Percentiles rank a stretch among this genome's conserved stretches.
Evolutionary conservation across 1,284 basidiomycete species (phyloP).

Genomic region (Calocybe gambosa): DNA sequence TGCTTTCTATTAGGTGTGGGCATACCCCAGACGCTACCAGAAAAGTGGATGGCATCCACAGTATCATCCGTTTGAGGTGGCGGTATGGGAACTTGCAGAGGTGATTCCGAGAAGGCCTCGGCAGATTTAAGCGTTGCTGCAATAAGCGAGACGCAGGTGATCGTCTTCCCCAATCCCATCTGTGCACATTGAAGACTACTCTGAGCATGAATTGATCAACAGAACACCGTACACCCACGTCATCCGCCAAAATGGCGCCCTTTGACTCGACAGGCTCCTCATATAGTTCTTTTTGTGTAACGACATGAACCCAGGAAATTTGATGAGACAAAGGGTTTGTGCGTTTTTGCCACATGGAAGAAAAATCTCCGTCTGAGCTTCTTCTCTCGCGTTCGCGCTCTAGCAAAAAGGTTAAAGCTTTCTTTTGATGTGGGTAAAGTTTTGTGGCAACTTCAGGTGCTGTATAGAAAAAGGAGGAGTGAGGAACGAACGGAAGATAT

Average conservation of each 20-base stretch:
- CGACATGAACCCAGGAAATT: constrained; percentile 72
- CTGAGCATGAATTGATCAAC: not conserved
- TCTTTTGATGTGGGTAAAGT: constrained; percentile 97
- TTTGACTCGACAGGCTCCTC: constrained; percentile 73
- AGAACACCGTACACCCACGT: constrained; percentile 50
- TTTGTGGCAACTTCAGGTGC: constrained; percentile 81
- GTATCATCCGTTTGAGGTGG: constrained; percentile 32
- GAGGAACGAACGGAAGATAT: constrained; percentile 1
- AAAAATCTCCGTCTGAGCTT: constrained; percentile 47
- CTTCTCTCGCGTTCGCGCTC: constrained; percentile 79
- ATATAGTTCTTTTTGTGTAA: constrained; percentile 75
- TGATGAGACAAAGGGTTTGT: constrained; percentile 45
- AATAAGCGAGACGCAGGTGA: constrained; percentile 88
- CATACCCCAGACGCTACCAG: constrained; percentile 80
- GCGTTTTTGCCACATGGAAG: constrained; percentile 73
- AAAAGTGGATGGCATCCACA: constrained; percentile 58
- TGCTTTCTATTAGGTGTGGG: constrained; percentile 47
- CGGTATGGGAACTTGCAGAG: constrained; percentile 41
- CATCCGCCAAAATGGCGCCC: constrained; percentile 90
- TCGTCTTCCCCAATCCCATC: constrained; percentile 99
- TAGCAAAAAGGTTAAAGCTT: constrained; percentile 94
- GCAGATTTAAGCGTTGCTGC: constrained; percentile 80
- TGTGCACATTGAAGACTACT: constrained; percentile 24
- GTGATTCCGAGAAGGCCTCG: constrained; percentile 55
- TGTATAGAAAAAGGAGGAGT: constrained; percentile 25